phyloP scores from a whole-genome alignment of 73 alveolate genomes.

The Blepharisma japonicum region DNA sequence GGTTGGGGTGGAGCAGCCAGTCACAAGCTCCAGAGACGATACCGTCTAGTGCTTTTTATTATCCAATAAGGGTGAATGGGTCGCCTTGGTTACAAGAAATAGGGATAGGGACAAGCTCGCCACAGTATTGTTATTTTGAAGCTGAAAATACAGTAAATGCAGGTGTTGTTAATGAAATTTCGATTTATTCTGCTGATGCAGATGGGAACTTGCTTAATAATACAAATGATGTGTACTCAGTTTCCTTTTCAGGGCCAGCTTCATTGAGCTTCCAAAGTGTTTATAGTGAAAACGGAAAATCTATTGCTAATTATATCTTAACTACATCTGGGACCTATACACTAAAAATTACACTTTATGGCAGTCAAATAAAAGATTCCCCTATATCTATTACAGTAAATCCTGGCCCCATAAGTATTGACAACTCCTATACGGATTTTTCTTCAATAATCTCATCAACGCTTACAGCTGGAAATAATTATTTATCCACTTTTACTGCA shows the following conservation, averaged over 20 bases:
- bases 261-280: background rate
- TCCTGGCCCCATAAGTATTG: constrained; percentile 4
- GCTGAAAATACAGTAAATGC: background rate
- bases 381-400: constrained; percentile 36
- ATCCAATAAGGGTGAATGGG: constrained; percentile 3
- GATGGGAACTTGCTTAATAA: constrained; percentile 4
- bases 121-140: background rate
- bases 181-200: background rate
- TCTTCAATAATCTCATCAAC: background rate
- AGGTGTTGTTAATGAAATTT: background rate
- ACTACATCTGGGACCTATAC: constrained; percentile 41
- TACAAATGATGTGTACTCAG: background rate
- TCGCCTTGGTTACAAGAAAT: constrained; percentile 14
- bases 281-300: background rate
- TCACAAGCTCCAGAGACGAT: background rate
- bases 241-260: background rate
- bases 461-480: background rate
- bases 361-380: constrained; percentile 40
- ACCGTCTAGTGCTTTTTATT: background rate
- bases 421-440: background rate
- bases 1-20: background rate
- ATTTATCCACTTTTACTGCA: background rate
- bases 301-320: background rate
- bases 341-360: constrained; percentile 46
- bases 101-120: background rate